Percentiles rank a stretch among this genome's conserved stretches.
phyloP scores from a whole-genome alignment of 352 stramenopile species.

The Globisporangium spinosum region DNA sequence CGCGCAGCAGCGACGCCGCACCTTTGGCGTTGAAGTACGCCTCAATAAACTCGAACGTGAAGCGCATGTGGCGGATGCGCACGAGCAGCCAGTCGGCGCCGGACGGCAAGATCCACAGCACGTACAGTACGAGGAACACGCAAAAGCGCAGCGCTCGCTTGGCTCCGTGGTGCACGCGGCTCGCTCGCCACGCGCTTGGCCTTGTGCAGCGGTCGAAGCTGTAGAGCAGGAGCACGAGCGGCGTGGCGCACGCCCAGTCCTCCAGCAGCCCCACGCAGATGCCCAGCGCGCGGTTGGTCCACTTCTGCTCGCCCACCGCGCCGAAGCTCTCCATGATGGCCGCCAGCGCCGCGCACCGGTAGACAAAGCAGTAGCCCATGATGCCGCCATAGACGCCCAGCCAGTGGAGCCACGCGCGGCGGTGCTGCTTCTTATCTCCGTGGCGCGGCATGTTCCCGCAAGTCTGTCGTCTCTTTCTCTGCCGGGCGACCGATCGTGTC shows the following conservation, averaged over 20 bases:
- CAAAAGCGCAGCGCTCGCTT: conserved; percentile 23
- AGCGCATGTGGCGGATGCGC: conserved; percentile 31
- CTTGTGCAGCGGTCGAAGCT: conserved; percentile 16
- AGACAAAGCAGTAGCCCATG: conserved; percentile 34
- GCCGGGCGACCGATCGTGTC: no score
- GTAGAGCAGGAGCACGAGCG: conserved; percentile 27
- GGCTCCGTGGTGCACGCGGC: background rate
- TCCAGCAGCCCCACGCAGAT: conserved; percentile 37
- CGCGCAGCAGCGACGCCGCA: conserved; percentile 23
- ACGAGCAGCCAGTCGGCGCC: conserved; percentile 37
- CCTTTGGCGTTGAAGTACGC: conserved; percentile 36
- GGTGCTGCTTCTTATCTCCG: background rate
- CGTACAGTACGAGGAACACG: conserved; percentile 29
- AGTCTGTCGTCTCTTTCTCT: no score
- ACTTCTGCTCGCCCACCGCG: conserved; percentile 18
- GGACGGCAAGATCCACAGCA: conserved; percentile 24
- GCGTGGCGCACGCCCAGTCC: conserved; percentile 33
- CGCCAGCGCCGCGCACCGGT: conserved; percentile 22
- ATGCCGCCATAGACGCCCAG: conserved; percentile 25
- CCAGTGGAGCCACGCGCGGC: conserved; percentile 30
- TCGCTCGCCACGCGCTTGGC: background rate
- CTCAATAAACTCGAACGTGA: conserved; percentile 43
- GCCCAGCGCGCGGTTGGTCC: conserved; percentile 15
- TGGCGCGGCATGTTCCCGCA: background rate
- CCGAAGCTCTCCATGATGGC: conserved; percentile 31